A percentile compares a stretch with the other conserved stretches of the same genome.
Evolutionary conservation across 192 early-diverging fungal species (phyloP).

Genomic region (Coemansia sp.): DNA sequence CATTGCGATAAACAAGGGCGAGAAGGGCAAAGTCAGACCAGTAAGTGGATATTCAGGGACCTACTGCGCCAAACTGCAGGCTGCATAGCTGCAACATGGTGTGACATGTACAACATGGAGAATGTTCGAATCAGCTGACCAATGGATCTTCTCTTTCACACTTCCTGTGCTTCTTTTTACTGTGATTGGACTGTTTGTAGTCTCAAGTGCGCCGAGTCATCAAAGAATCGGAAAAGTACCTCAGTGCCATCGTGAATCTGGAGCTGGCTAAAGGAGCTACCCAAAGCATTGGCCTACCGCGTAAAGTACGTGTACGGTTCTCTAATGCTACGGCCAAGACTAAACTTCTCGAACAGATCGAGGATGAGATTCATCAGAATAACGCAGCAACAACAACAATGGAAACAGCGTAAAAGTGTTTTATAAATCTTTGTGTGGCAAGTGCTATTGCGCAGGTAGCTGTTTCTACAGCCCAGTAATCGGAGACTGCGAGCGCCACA

Average conservation of each 20-base stretch:
- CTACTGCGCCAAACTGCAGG: neutral
- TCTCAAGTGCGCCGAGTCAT: constrained; percentile 37
- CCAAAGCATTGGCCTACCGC: constrained; percentile 16
- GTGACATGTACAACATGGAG: neutral
- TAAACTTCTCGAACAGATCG: constrained; percentile 29
- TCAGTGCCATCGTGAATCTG: constrained; percentile 39
- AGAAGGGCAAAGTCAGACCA: constrained; percentile 11
- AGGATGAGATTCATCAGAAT: constrained; percentile 16
- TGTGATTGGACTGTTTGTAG: constrained; percentile 21
- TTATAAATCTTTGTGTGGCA: neutral
- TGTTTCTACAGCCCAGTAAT: too few relatives aligned
- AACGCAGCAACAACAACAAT: too few relatives aligned
- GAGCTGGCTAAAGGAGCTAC: constrained; percentile 27
- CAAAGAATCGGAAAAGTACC: constrained; percentile 43
- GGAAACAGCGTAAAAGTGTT: neutral
- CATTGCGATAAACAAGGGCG: neutral
- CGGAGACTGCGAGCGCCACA: too few relatives aligned
- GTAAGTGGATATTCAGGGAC: constrained; percentile 19
- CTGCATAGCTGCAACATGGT: neutral
- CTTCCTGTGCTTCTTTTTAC: neutral
- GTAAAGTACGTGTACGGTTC: constrained; percentile 28
- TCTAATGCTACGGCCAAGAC: constrained; percentile 21
- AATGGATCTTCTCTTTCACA: neutral
- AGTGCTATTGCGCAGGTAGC: too few relatives aligned
- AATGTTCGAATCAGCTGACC: neutral